A percentile compares a stretch with the other conserved stretches of the same genome.
Conservation (phyloP, 495 filamentous ascomycete genomes). For the Talaromyces proteolyticus region DNA sequence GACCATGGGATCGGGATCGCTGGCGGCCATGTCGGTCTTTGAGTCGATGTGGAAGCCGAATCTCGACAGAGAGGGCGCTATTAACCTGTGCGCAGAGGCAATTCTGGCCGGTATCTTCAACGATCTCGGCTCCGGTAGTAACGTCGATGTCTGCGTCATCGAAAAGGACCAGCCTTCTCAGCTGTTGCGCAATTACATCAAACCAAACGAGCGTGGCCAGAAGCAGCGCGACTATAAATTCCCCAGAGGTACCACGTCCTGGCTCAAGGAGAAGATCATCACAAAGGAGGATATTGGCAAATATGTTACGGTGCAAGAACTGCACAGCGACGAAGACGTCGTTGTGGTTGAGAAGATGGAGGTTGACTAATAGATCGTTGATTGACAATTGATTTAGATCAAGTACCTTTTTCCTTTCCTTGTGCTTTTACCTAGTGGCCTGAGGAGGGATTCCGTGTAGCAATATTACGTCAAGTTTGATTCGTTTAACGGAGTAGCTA, state of each 20-base stretch:
- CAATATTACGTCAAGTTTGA: background rate
- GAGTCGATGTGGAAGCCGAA: conserved; percentile 90
- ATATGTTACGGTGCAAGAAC: conserved; percentile 86
- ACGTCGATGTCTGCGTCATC: conserved; percentile 96
- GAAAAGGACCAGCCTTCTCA: conserved; percentile 83
- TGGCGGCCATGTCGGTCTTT: conserved; percentile 97
- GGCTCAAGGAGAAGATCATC: conserved; percentile 89
- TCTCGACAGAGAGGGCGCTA: conserved; percentile 72
- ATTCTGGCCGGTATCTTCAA: conserved; percentile 99
- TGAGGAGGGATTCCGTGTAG: background rate
- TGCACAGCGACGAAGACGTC: conserved; percentile 52
- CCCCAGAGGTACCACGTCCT: conserved; percentile 81
- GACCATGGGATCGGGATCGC: conserved; percentile 94
- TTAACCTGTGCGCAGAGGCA: conserved; percentile 76
- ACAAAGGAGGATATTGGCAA: conserved; percentile 90
- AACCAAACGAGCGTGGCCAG: conserved; percentile 82
- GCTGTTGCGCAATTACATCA: conserved; percentile 83
- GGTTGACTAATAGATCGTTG: conserved; percentile 59
- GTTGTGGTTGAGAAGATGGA: conserved; percentile 86
- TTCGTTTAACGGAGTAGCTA: too few relatives aligned
- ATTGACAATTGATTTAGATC: too few relatives aligned
- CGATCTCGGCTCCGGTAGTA: conserved; percentile 93
- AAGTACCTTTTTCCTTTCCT: too few relatives aligned
- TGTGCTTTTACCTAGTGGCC: too few relatives aligned
- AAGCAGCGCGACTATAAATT: conserved; percentile 95